Evolutionary conservation across 2,329 filamentous ascomycete species (phyloP).

Genomic region (Paraphaeosphaeria sporulosa): DNA sequence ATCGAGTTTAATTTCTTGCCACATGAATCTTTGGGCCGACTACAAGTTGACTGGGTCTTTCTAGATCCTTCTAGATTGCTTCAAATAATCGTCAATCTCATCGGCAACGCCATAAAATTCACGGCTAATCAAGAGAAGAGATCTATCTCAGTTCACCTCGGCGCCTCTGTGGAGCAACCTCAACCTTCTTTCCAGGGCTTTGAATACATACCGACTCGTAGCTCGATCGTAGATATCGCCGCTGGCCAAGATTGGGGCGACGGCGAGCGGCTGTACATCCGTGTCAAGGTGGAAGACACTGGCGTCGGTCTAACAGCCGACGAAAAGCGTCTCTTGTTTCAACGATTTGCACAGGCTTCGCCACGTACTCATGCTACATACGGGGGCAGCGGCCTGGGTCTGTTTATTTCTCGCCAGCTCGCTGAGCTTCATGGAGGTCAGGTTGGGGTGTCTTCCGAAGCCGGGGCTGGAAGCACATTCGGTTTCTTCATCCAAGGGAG

Average conservation of each 20-base stretch:
- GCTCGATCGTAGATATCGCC: conserved; percentile 24
- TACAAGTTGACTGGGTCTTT: conserved; percentile 50
- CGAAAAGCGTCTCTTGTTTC: conserved; percentile 42
- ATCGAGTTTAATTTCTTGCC: conserved; percentile 40
- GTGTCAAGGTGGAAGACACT: conserved; percentile 43
- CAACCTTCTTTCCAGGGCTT: conserved; percentile 28
- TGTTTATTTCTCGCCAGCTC: conserved; percentile 47
- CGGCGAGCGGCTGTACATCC: conserved; percentile 37
- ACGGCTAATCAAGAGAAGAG: conserved; percentile 47
- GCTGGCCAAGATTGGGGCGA: conserved; percentile 38
- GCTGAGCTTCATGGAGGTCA: conserved; percentile 47
- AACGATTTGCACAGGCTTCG: conserved; percentile 43
- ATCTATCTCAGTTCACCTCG: conserved; percentile 49
- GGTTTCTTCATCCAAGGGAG: conserved; percentile 41
- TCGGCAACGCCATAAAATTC: conserved; percentile 59
- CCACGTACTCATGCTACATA: conserved; percentile 46
- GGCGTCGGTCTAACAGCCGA: conserved; percentile 17
- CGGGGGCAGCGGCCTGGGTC: conserved; percentile 45
- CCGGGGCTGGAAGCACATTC: conserved; percentile 43
- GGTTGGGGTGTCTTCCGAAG: conserved; percentile 42
- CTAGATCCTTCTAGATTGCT: conserved; percentile 53
- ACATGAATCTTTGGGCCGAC: conserved; percentile 43
- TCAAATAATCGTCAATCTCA: conserved; percentile 52
- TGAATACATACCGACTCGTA: conserved; percentile 37
- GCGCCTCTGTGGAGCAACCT: conserved; percentile 45